Evolutionary conservation across 176 grass and related monocot species (phyloP), one percentile per base, ranked within the genome.

Genomic region (Oryza rufipogon): DNA sequence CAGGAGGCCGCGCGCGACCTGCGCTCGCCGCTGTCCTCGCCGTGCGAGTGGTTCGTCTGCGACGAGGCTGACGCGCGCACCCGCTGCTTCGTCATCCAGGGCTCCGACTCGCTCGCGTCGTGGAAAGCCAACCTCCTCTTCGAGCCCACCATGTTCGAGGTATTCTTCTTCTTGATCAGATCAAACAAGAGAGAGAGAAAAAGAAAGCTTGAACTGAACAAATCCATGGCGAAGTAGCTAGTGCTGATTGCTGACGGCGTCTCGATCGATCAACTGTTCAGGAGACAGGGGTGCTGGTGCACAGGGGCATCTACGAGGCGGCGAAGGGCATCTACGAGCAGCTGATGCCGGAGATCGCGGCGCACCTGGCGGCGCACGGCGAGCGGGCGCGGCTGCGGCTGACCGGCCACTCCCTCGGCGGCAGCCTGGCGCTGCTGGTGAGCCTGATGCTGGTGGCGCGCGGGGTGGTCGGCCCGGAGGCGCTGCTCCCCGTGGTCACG

Each of bases 61-160:
- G 96, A 99, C 85, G 87, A 96, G 74, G 73, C 86, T 19, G 78
- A 79, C 68, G 76, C 39, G 58, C 64, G 81, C 84, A 99, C 96
- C 17, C 93, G 90, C 54, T 94, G 92, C 87, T 88, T 99, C 71
- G 84, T 96, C 64, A 92, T 99, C 79, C 96, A 99, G 96, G 96
- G 96, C 64, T 96, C 93, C 28, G 96, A 99, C 86, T 99, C 96
- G 26, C 74, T 99, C 73, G 91, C 93, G 23, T 99, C 96, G 13
- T 99, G 96, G 96, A 91, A 99, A 52, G 96, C 96, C 65, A 99
- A 99, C 88, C 92, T 99, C 51, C 86, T 99, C 73, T 99, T 99
- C 75, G 96, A 99, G 70, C 96, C 96, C 61, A 99, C 96, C 23
- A 77, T 83, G 8, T 97, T 97, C 81, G 95, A 97, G 77, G 91